Base-by-base conservation (phyloP, 495 filamentous ascomycete species). In the Penicillium diatomitis region DNA sequence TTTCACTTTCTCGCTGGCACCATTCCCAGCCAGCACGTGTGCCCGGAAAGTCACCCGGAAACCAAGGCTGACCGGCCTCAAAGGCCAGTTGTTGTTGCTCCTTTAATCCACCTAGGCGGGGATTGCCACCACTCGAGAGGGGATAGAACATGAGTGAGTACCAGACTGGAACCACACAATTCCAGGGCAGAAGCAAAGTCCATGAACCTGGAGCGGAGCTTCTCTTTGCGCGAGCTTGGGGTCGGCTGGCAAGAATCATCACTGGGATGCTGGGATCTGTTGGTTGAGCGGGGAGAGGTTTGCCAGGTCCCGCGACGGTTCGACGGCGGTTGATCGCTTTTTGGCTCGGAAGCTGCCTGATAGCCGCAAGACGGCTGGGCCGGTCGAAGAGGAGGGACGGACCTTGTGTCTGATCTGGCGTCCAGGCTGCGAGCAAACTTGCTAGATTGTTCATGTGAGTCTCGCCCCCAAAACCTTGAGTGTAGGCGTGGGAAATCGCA, bases 161-260 rank as follows among this genome's bases (percentile, higher is more conserved):
- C 92, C 92, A 98, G 34, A 97, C 69, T 1, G 89, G 82, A 20
- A 76, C 65, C 31, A 96, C 84, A 54, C 88, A 95, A 58, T 89
- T 91, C 90, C 92, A 97, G 0, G 92, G 92, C 3, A 92, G 71
- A 32, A 97, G 73, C 2, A 98, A 56, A 1, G 86, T 94, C 90
- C 90, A 97, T 2, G 72, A 80, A 0, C 86, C 85, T 40, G 84
- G 82, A 7, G 72, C 69, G n/a, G 70, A 70, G 44, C 46, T 69
- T 41, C 55, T 56, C 28, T 55, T 71, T 5, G 56, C 48, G n/a
- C 61, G 58, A 34, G 57, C 50, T 9, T 63, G 51, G 28, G 74
- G 60, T 8, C 77, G 74, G 9, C 78, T 83, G 32, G 86, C 75
- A 7, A 86, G 65, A 27, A 90, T 66, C 8, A 95, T 74, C 31